A percentile compares a stretch with the other conserved stretches of the same genome.
phyloP scores from a whole-genome alignment of 352 stramenopile species.

The Phytophthora aleatoria region DNA sequence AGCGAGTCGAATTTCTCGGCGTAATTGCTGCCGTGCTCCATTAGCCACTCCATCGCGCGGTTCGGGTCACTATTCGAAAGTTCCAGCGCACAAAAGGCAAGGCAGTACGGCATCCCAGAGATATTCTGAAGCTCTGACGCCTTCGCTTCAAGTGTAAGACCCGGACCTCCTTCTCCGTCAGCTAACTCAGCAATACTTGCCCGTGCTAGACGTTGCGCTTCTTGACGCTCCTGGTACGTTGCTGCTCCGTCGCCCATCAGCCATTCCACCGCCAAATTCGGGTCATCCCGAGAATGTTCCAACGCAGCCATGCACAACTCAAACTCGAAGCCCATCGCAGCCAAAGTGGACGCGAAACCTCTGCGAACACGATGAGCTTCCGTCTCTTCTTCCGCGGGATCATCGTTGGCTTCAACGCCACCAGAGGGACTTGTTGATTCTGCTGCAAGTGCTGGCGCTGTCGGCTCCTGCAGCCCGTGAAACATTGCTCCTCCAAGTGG shows the following conservation, averaged over 20 bases:
- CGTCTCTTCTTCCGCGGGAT: conserved; percentile 75
- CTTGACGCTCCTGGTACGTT: conserved; percentile 76
- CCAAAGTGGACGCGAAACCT: conserved; percentile 81
- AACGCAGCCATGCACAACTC: conserved; percentile 86
- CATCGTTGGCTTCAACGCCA: conserved; percentile 40
- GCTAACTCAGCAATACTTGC: conserved; percentile 44
- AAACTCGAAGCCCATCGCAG: conserved; percentile 90
- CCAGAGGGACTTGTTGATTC: conserved; percentile 13
- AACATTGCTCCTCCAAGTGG: conserved; percentile 85
- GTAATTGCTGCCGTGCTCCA: conserved; percentile 79
- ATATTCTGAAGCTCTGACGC: conserved; percentile 76
- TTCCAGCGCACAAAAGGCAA: conserved; percentile 73
- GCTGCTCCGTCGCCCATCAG: conserved; percentile 78
- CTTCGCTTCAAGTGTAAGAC: conserved; percentile 59
- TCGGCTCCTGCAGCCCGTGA: conserved; percentile 61
- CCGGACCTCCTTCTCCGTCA: conserved; percentile 23
- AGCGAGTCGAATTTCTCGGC: conserved; percentile 56
- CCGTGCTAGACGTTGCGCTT: conserved; percentile 56
- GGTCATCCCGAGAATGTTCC: conserved; percentile 81
- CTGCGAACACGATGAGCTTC: conserved; percentile 73
- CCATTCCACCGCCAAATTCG: conserved; percentile 86
- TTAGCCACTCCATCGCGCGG: conserved; percentile 88
- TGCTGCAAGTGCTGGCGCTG: conserved; percentile 33
- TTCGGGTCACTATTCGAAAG: conserved; percentile 84
- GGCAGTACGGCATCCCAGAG: conserved; percentile 70